Evolutionary conservation across 805 yeast genomes (phyloP), one percentile per base, ranked within the genome.

Genomic region (Jamesozyma hellenica): DNA sequence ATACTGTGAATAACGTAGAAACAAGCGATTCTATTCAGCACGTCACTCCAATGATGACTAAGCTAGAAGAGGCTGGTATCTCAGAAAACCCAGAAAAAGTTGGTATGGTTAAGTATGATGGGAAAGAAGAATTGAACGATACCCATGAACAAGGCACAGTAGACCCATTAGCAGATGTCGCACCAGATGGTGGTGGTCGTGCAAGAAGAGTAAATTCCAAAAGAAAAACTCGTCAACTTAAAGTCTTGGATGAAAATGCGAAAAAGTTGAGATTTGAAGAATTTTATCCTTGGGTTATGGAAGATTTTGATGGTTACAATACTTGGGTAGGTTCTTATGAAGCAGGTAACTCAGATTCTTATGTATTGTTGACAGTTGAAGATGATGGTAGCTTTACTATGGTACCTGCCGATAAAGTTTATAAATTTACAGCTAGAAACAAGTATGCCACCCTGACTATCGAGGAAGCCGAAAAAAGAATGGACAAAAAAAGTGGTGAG

Each of bases 251-350:
- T 53, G 97, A 88, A 51, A 75, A 75, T 8, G 88, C 85, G 44
- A 73, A 90, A 46, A 81, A 77, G 55, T 67, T 92, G 46, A 71
- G 97, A 56, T 92, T 90, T 57, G 98, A 92, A 64, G 98, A 92
- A 63, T 85, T 81, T 59, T 90, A 84, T 53, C 98, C 98, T 0
- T 92, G 98, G 98, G 95, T 92, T 14, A 67, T 92, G 70, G 98
- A 92, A 64, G 98, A 92, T 63, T 90, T 83, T 59, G 96, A 87
- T 54, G 95, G 95, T 34, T 72, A 75, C 44, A 90, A 92, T 56
- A 90, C 94, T 0, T 92, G 85, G 82, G 96, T 88, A 15, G 96
- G 97, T 28, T 82, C 80, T 50, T 92, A 85, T 63, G 98, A 92
- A 65, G 97, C 96, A 1, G 81, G 80, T 27, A 74, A 75, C 39